A percentile compares a stretch with the other conserved stretches of the same genome.
phyloP scores from a whole-genome alignment of 345 rosid genomes.

The Lepidium africanum region DNA sequence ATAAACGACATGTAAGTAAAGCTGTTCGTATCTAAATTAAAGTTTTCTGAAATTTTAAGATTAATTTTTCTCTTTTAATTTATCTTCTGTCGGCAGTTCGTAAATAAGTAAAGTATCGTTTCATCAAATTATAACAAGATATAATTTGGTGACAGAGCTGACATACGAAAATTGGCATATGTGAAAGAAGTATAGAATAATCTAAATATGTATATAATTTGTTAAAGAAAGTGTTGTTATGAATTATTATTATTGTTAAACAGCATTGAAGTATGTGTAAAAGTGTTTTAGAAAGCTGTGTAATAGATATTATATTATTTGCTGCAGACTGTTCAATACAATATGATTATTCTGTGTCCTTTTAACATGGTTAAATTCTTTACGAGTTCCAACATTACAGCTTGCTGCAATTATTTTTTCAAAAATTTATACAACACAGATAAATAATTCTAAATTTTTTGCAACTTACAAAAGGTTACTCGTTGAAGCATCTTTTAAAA shows the following conservation, averaged over 20 bases:
- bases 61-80: not conserved
- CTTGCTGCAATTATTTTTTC: slow-evolving; percentile 5
- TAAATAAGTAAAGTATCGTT: not conserved
- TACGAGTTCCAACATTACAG: slow-evolving; percentile 9
- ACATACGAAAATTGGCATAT: not conserved
- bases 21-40: slow-evolving; percentile 7
- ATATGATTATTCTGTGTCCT: slow-evolving; percentile 4
- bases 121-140: not conserved
- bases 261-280: not conserved
- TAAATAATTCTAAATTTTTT: not conserved
- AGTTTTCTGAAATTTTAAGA: slow-evolving; percentile 16
- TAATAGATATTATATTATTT: not conserved
- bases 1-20: not conserved
- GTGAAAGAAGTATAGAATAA: not conserved
- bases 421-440: not conserved
- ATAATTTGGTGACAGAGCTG: not conserved
- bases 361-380: not conserved
- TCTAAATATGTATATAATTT: not conserved
- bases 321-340: not conserved
- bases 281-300: not conserved
- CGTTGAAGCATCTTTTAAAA: not conserved
- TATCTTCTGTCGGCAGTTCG: slow-evolving; percentile 9
- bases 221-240: not conserved
- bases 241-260: too few relatives aligned
- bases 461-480: not conserved